Evolutionary conservation across 768 basidiomycete genomes (phyloP), one percentile per base, ranked within the genome.

Genomic region (Chalciporus piperatus): DNA sequence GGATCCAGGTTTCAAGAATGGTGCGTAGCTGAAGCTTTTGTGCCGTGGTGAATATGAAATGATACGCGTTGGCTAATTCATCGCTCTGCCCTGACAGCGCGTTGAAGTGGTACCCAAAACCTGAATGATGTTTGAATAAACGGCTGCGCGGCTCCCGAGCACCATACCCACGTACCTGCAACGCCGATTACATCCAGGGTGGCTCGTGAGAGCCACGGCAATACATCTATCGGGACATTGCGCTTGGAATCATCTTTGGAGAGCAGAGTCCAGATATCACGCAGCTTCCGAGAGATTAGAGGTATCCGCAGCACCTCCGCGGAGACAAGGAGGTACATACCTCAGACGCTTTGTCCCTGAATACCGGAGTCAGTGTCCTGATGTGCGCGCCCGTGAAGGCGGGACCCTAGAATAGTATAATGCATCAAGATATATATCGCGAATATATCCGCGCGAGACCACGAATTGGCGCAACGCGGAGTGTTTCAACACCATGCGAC

Each of bases 121-220:
- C 83, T 70, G 74, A 13, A 39, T 22, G 13, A 17, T 9, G 7
- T 41, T 8, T 40, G 1, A 27, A 48, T 47, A 44, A 49, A 52
- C 23, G 45, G 10, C 27, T n/a, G n/a, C 12, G 25, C 6, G 8
- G 40, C 23, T 30, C 42, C n/a, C 22, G 25, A 46, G 8, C 48
- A 16, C 4, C 33, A 17, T 30, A 48, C 20, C 9, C 37, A 52
- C 65, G 39, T 57, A 75, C 83, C 84, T 6, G 89, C 84, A 33
- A 86, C 72, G 9, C 88, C 88, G 45, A 93, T 90, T 48, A 88
- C 79, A 55, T 92, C 90, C 9, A 92, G 72, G 4, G 88, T 89
- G 44, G 79, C 78, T 49, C 79, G 80, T 38, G 80, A 82, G 3
- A 91, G 70, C 80, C 83, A 89, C 4, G 74, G 70, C 33, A 85